Conservation (phyloP, 441 rosid genomes). For the Gossypium lobatum region DNA sequence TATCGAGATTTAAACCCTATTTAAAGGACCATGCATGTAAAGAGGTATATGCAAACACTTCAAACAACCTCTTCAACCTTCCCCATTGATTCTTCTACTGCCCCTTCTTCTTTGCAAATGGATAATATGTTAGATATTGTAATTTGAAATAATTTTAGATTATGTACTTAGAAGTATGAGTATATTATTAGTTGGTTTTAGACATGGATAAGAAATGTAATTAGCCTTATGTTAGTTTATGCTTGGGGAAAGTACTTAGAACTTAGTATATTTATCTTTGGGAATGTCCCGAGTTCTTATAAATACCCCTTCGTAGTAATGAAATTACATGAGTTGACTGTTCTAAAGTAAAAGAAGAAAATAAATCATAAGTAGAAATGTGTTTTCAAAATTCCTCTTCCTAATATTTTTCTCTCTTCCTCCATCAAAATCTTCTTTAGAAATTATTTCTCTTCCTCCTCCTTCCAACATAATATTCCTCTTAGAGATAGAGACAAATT, state of each 20-base stretch:
- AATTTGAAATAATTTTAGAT: background rate
- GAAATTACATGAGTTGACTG: background rate
- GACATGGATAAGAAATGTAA: background rate
- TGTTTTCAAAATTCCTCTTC: background rate
- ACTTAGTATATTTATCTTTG: background rate
- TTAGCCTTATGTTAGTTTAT: background rate
- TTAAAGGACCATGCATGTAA: background rate
- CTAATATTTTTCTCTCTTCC: background rate
- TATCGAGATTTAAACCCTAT: background rate
- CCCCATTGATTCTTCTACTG: background rate
- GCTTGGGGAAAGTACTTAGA: background rate
- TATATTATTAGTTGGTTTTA: background rate
- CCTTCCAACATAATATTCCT: background rate
- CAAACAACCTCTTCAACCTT: background rate
- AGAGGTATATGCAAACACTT: background rate
- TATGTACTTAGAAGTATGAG: background rate
- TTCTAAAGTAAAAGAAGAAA: background rate
- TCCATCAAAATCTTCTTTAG: background rate
- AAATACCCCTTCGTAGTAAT: background rate
- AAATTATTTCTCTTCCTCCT: background rate
- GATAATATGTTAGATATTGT: background rate
- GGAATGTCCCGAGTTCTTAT: background rate
- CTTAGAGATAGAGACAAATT: background rate
- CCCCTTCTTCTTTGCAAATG: background rate
- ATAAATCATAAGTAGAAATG: background rate